Evolutionary conservation across 2,329 filamentous ascomycete species (phyloP), one percentile per base, ranked within the genome.

Genomic region (Neopestalotiopsis sp.): DNA sequence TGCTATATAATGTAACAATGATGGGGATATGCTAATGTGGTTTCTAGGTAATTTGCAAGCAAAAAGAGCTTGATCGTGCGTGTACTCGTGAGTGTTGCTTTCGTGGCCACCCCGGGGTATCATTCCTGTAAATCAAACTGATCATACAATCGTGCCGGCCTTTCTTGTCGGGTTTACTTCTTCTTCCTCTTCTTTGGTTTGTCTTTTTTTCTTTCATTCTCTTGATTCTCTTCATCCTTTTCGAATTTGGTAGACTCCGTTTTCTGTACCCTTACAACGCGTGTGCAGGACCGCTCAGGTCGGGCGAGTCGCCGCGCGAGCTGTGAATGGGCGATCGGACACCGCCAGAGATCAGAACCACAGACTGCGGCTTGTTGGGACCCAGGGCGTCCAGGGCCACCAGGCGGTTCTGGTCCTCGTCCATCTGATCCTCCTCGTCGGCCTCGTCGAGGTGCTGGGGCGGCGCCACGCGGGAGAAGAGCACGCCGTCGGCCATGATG

Each of bases 341-440:
- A 14, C 61, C 61, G 10, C 61, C 61, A 10, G 61, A 45, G 20
- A 64, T 64, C 17, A 10, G 30, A 9, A 64, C 40, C 20, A 45
- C 61, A 9, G 61, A 42, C 20, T 32, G n/a, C 5, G 38, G 24
- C 17, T 64, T 64, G 61, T 4, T 28, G 40, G 40, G 38, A 3
- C 45, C 61, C 5, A 64, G n/a, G n/a, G 38, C 28, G 17, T 64
- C 61, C 61, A 64, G 30, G 12, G 61, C 38, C 38, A 64, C 61
- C 10, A 64, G 42, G 7, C 40, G 38, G 10, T 38, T 38, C 28
- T 64, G 38, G 61, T 64, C 61, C 38, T 63, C 61, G 24, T 28
- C 24, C 24, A 28, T 38, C 28, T 64, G 38, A 38, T 64, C 61
- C 20, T 59, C 57, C 30, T 59, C 57, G 45, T n/a, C 45, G 3